Percentiles rank a stretch among this genome's conserved stretches.
These are phyloP conservation scores for Fonsecaea pugnacius DNA, from an alignment of 2,329 filamentous ascomycete genomes.

Conservation along the genomic window DNA sequence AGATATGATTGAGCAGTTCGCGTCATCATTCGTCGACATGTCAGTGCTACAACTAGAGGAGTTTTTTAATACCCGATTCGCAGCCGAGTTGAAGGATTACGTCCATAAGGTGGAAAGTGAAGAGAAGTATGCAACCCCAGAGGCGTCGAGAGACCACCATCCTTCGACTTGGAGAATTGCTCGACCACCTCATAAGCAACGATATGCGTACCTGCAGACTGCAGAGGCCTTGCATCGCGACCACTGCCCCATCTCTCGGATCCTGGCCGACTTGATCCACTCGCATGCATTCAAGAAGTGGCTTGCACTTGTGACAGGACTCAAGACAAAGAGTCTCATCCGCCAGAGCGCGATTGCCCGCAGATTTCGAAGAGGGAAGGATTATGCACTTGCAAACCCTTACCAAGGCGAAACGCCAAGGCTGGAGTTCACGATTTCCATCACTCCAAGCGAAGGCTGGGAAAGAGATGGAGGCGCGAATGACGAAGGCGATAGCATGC, in stretches of 20 bases:
- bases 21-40: constrained; percentile 77
- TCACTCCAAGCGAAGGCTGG: constrained; percentile 87
- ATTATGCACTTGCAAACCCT: constrained; percentile 91
- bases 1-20: constrained; percentile 82
- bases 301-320: constrained; percentile 80
- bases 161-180: constrained; percentile 71
- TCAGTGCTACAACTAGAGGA: constrained; percentile 81
- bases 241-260: constrained; percentile 70
- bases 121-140: constrained; percentile 41
- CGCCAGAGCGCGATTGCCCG: constrained; percentile 79
- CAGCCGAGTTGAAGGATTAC: constrained; percentile 70
- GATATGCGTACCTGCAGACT: constrained; percentile 70
- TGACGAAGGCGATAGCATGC: constrained; percentile 44
- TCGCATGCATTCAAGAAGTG: constrained; percentile 86
- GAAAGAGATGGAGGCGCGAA: constrained; percentile 67
- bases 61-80: constrained; percentile 79
- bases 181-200: constrained; percentile 90
- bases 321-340: constrained; percentile 62
- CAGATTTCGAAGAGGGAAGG: constrained; percentile 80
- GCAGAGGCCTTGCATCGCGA: constrained; percentile 44
- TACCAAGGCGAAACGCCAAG: constrained; percentile 73
- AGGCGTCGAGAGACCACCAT: constrained; percentile 41
- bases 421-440: constrained; percentile 82
- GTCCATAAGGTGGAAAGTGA: constrained; percentile 68
- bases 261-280: constrained; percentile 81